phyloP scores from a whole-genome alignment of 305 asterid genomes.

The Nicotiana rustica region DNA sequence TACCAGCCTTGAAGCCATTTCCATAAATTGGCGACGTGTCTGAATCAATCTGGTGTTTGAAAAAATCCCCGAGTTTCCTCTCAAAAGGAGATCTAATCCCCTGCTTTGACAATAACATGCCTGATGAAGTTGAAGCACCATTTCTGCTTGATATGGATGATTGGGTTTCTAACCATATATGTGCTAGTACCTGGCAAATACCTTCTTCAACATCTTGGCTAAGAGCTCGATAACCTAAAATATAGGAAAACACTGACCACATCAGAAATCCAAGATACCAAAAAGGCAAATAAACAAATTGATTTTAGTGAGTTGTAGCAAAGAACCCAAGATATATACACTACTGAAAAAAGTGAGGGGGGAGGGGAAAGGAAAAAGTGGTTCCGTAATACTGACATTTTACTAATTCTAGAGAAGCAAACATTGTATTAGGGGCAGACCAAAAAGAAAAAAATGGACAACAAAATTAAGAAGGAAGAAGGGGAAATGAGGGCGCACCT shows the following conservation, averaged over 20 bases:
- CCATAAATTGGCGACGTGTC: slow-evolving; percentile 88
- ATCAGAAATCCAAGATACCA: slow-evolving; percentile 28
- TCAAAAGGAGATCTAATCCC: slow-evolving; percentile 70
- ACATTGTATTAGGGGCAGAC: neutral
- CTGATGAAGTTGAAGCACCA: slow-evolving; percentile 57
- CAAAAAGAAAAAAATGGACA: neutral
- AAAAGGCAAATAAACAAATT: neutral
- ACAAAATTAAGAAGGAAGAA: neutral
- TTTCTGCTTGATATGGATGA: slow-evolving; percentile 49
- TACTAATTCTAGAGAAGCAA: slow-evolving; percentile 4
- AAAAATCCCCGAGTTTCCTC: slow-evolving; percentile 75
- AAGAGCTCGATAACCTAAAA: slow-evolving; percentile 69
- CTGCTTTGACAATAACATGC: slow-evolving; percentile 41
- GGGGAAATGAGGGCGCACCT: slow-evolving; percentile 40
- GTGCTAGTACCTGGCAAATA: slow-evolving; percentile 81
- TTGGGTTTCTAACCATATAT: slow-evolving; percentile 82
- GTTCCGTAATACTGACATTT: slow-evolving; percentile 1
- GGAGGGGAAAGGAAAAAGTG: neutral
- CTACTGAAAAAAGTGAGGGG: neutral
- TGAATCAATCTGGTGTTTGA: slow-evolving; percentile 83
- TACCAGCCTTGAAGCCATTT: slow-evolving; percentile 84
- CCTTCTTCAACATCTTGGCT: slow-evolving; percentile 92
- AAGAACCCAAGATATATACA: neutral
- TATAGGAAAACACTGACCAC: neutral
- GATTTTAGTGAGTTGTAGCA: neutral